Base-by-base conservation (phyloP, 2,329 filamentous ascomycete species). In the Diaporthe eres region DNA sequence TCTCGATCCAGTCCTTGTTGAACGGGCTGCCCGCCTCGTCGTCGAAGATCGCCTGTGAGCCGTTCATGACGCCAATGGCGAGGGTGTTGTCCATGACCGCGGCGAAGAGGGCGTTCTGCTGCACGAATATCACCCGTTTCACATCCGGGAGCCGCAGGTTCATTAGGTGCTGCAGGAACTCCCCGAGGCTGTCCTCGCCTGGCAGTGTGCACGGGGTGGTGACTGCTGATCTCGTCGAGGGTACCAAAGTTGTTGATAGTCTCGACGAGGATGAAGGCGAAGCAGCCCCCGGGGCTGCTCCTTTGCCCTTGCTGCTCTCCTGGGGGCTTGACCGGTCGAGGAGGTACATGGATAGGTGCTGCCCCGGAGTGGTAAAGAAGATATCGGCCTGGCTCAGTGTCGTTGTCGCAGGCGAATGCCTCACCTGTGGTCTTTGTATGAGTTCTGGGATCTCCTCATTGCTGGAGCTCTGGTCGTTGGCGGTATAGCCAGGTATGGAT, bases 21-120 rank as follows among this genome's bases (percentile, higher is more conserved):
- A 84, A 84, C n/a, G 82, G 78, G 67, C 82, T 84, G 44, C 84
- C 74, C 1, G 80, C 78, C 13, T 81, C 81, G 0, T 80, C 79
- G 13, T 60, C 71, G 10, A 83, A 78, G 12, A 84, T 74, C 34
- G 77, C 67, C 19, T 81, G 78, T 4, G 80, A 65, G 31, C 80
- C 77, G 4, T 60, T 51, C 77, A 83, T 80, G 31, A 76, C 42
- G 15, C 83, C 82, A n/a, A 83, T 79, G 58, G 82, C 83, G 34
- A 84, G 81, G 9, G 82, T 81, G 74, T 86, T 87, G 15, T 83
- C 82, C 7, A 86, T 77, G 1, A 85, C 78, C 12, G 82, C 81
- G 8, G 81, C 80, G 77, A 85, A 85, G 68, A 84, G 80, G 9
- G 80, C 79, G 49, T 68, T 73, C 75, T 80, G 78, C 55, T 72